Percentiles rank a stretch among this genome's conserved stretches.
Evolutionary conservation across 306 rosid genomes (phyloP).

Genomic region (Pterocarpus santalinus): DNA sequence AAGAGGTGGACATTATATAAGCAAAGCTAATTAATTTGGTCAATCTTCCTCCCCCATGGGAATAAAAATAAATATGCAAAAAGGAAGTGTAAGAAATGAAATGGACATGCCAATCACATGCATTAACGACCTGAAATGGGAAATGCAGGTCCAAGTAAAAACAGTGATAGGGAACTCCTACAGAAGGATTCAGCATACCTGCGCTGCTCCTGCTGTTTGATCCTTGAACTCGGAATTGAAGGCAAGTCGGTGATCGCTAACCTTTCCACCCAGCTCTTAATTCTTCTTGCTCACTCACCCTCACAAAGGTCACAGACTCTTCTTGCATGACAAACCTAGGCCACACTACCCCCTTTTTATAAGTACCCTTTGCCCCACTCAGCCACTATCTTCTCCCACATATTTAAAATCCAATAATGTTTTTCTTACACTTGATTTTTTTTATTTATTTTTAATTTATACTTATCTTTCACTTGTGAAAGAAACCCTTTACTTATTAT

Average conservation of each 20-base stretch:
- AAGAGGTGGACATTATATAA: background rate
- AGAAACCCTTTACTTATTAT: too few relatives aligned
- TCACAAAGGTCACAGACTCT: slow-evolving; percentile 12
- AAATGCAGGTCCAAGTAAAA: slow-evolving; percentile 14
- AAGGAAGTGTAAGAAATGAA: too few relatives aligned
- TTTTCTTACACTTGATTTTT: too few relatives aligned
- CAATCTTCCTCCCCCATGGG: background rate
- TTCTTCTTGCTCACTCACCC: slow-evolving; percentile 23
- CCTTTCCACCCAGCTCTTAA: background rate
- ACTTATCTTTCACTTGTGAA: too few relatives aligned
- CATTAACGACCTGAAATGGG: background rate
- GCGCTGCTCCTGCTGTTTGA: background rate
- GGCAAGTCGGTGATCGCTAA: background rate
- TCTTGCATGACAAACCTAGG: background rate
- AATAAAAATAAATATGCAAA: background rate
- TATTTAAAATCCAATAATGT: background rate
- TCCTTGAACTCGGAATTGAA: background rate
- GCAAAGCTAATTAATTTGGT: background rate
- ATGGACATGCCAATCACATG: too few relatives aligned
- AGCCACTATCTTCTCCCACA: background rate
- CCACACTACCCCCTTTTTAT: slow-evolving; percentile 47
- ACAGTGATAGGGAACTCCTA: background rate
- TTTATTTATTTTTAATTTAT: too few relatives aligned
- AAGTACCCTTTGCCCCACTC: slow-evolving; percentile 51
- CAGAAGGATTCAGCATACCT: slow-evolving; percentile 48